Evolutionary conservation across 1,284 basidiomycete genomes (phyloP).

Genomic region (Trichosporon coremiiforme): DNA sequence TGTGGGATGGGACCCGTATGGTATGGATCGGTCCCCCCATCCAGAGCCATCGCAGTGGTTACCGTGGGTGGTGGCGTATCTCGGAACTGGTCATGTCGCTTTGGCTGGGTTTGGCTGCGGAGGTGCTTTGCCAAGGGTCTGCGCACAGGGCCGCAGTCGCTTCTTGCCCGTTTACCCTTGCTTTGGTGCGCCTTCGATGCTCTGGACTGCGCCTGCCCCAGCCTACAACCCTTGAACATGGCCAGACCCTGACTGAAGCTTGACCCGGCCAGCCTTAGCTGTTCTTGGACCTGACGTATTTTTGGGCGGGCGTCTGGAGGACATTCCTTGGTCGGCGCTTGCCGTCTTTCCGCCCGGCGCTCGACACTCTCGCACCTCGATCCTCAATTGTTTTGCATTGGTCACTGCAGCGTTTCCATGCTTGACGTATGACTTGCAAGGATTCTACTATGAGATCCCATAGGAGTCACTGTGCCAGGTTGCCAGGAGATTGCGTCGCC

Average conservation of each 20-base stretch:
- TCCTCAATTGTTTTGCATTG: background rate
- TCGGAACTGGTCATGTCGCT: background rate
- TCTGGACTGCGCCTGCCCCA: slow-evolving; percentile 3
- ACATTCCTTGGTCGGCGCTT: background rate
- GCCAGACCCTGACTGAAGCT: background rate
- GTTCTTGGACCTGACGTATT: background rate
- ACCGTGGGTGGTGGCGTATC: slow-evolving; percentile 1
- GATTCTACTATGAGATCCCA: no score
- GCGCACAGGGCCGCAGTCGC: slow-evolving; percentile 8
- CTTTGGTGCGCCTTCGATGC: background rate
- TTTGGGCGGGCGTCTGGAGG: background rate
- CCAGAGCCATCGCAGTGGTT: background rate
- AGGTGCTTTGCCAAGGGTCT: background rate
- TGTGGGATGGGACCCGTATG: background rate
- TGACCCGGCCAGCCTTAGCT: background rate
- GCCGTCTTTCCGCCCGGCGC: no score
- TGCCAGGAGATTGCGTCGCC: background rate
- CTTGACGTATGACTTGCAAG: no score
- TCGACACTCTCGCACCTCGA: background rate
- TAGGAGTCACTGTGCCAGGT: no score
- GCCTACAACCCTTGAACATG: background rate
- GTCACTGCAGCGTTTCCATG: background rate
- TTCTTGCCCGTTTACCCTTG: background rate
- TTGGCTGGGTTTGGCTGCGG: background rate
- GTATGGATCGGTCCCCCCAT: background rate